Percentiles rank a stretch among this genome's conserved stretches.
Conservation (phyloP, 768 basidiomycete species). For the Rhodotorula sphaerocarpa region DNA sequence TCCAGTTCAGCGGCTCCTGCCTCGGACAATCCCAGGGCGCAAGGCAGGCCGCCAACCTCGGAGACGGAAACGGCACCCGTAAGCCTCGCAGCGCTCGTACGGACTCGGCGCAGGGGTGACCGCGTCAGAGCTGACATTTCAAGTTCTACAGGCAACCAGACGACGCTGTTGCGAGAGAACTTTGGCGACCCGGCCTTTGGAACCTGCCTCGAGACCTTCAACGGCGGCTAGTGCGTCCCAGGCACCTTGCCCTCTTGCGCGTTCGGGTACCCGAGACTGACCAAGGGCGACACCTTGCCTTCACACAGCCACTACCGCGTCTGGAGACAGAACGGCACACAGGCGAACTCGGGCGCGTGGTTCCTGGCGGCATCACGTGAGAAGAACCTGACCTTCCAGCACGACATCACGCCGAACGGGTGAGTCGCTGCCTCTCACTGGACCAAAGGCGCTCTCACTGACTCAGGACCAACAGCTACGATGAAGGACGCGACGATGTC, state of each 20-base stretch:
- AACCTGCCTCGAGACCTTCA: constrained; percentile 71
- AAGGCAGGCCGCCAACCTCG: constrained; percentile 65
- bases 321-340: constrained; percentile 75
- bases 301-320: constrained; percentile 61
- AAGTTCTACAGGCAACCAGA: constrained; percentile 61
- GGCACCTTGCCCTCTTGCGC: background rate
- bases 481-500: constrained; percentile 76
- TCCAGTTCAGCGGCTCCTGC: constrained; percentile 61
- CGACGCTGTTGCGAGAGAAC: constrained; percentile 73
- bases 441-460: too few species aligned
- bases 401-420: constrained; percentile 66
- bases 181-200: constrained; percentile 74
- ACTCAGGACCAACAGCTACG: constrained; percentile 46
- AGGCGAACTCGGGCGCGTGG: constrained; percentile 69
- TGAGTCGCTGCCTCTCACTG: constrained; percentile 39
- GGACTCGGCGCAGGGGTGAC: background rate
- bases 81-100: constrained; percentile 37
- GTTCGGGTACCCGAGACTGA: constrained; percentile 56
- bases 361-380: constrained; percentile 75
- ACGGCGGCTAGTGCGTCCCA: constrained; percentile 60
- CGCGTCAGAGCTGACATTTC: too few species aligned
- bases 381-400: constrained; percentile 42
- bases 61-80: constrained; percentile 71
- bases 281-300: constrained; percentile 57
- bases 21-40: constrained; percentile 69